Conservation (phyloP, 2,329 filamentous ascomycete genomes). For the Neonectria neomacrospora region DNA sequence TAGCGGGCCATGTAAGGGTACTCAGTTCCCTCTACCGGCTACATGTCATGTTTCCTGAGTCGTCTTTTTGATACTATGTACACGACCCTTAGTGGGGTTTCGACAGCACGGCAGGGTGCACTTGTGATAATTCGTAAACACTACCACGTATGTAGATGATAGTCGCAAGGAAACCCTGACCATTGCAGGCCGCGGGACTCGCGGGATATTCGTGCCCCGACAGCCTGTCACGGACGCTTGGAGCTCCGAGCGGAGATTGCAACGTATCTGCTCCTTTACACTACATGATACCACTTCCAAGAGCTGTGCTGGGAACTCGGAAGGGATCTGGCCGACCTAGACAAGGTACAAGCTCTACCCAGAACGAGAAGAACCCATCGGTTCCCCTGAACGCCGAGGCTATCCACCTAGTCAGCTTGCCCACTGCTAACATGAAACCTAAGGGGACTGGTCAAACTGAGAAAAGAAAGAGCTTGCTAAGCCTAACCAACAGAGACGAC, state of each 20-base stretch:
- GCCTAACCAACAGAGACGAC: background rate
- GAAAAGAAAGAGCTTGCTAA: background rate
- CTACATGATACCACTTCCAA: constrained; percentile 21
- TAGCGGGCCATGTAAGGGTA: background rate
- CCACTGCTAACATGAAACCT: background rate
- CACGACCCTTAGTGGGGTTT: background rate
- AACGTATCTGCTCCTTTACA: constrained; percentile 19
- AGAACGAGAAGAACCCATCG: background rate
- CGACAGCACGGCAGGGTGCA: background rate
- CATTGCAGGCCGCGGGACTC: constrained; percentile 16
- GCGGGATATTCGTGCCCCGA: constrained; percentile 14
- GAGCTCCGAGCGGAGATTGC: constrained; percentile 24
- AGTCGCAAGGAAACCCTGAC: constrained; percentile 8
- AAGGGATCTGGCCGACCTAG: background rate
- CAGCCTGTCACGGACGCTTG: constrained; percentile 13
- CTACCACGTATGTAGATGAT: background rate
- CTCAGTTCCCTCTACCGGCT: background rate
- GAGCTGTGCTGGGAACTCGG: constrained; percentile 8
- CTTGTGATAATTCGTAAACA: background rate
- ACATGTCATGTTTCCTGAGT: background rate
- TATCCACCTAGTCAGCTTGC: background rate
- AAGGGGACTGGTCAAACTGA: background rate
- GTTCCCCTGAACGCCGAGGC: constrained; percentile 8
- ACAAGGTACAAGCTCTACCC: constrained; percentile 8
- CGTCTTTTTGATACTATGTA: background rate